Evolutionary conservation across 371 early-diverging fungal species (phyloP), one percentile per base, ranked within the genome.

Genomic region (Entomophthora muscae): DNA sequence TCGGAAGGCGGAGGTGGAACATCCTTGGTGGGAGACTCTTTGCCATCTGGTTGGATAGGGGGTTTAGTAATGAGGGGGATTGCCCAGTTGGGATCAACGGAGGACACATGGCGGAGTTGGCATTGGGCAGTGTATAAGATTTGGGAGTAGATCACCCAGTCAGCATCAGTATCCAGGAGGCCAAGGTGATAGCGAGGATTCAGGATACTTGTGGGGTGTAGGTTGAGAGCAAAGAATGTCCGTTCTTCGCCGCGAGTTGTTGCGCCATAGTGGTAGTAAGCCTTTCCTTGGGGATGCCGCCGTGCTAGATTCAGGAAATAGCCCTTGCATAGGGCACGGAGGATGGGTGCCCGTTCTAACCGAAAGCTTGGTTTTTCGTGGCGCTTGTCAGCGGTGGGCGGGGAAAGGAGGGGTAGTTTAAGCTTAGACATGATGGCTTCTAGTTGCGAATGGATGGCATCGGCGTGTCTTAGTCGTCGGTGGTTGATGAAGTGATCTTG

Each of bases 381-480:
- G 17, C 42, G n/a, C 13, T 21, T 24, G 22, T 32, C n/a, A 17
- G 22, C 31, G 21, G 26, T 7, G 13, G 7, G 26, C 5, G 21
- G 31, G 24, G 57, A 54, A 52, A 59, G 28, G 17, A 90, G 69
- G 1, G 81, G 78, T 10, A 91, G 75, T 59, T 85, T 80, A 0
- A 86, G 72, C 21, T 90, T 86, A 64, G 90, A 86, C 83, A 93
- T 86, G 53, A 96, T 81, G 28, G 86, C 83, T 51, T 83, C 69
- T 2, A 98, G 74, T 73, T 98, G 98, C 29, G 86, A 83, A 26
- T 95, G 83, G n/a, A 96, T 84, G 64, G 81, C 89, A 33, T 80
- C 77, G 2, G 95, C 98, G 17, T 88, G 78, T 42, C 83, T 84
- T 72, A 98, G 76, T 1, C 88, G 83, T 23, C 91, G 82, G 67